A percentile compares a stretch with the other conserved stretches of the same genome.
Conservation (phyloP, 2,329 filamentous ascomycete genomes). For the Rhinocladiella mackenziei region DNA sequence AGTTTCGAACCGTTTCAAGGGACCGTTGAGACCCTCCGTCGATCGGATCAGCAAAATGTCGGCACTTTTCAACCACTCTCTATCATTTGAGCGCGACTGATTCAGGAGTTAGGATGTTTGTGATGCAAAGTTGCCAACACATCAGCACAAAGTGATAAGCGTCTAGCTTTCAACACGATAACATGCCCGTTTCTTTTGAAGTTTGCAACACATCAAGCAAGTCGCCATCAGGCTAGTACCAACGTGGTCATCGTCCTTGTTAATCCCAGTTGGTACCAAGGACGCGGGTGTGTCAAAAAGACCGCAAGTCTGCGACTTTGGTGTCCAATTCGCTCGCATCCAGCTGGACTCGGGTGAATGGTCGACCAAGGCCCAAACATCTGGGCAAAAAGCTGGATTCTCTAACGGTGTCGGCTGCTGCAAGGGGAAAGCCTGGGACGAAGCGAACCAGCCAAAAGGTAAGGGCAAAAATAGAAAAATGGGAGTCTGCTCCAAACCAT, state of each 20-base stretch:
- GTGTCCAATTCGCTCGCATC: slow-evolving; percentile 12
- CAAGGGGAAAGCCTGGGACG: slow-evolving; percentile 7
- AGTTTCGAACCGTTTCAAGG: too few relatives aligned
- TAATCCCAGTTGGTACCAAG: slow-evolving; percentile 2
- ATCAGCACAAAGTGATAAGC: not conserved
- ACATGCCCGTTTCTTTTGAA: not conserved
- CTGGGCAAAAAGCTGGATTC: slow-evolving; percentile 3
- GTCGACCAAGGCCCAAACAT: not conserved
- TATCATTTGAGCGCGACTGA: too few relatives aligned
- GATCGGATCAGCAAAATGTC: too few relatives aligned
- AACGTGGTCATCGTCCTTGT: not conserved
- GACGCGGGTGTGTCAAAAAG: slow-evolving; percentile 4
- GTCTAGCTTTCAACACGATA: too few relatives aligned
- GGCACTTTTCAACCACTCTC: too few relatives aligned
- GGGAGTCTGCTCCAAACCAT: slow-evolving; percentile 9
- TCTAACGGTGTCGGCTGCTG: slow-evolving; percentile 7
- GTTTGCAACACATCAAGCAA: not conserved
- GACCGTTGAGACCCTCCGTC: too few relatives aligned
- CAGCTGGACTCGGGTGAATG: not conserved
- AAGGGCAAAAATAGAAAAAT: slow-evolving; percentile 20
- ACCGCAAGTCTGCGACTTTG: not conserved
- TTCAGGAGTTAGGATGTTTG: slow-evolving; percentile 13
- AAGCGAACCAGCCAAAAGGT: slow-evolving; percentile 16
- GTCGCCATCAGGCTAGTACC: not conserved
- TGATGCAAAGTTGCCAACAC: slow-evolving; percentile 6